These are phyloP conservation scores for Fusarium nanum DNA, from an alignment of 2,329 filamentous ascomycete genomes.

Conservation along the genomic window DNA sequence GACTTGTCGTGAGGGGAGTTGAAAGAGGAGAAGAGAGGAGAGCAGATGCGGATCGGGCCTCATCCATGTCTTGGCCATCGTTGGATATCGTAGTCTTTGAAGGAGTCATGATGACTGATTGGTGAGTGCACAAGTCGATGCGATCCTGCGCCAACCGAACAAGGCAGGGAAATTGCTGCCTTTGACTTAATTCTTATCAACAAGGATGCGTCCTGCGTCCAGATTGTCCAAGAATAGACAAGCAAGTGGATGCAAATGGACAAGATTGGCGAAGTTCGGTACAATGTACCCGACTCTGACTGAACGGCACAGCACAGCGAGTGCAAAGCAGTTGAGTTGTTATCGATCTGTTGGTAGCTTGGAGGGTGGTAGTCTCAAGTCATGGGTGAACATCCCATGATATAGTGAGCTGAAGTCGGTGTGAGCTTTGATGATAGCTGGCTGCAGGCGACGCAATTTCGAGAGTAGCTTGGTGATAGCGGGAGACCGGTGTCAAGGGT, in stretches of 20 bases:
- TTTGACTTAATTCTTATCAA: constrained; percentile 36
- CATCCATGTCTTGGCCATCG: constrained; percentile 36
- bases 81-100: constrained; percentile 17
- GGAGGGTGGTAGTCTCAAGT: constrained; percentile 37
- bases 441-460: constrained; percentile 40
- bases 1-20: constrained; percentile 44
- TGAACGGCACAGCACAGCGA: constrained; percentile 11
- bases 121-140: constrained; percentile 21
- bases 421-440: constrained; percentile 32
- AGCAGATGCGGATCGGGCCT: constrained; percentile 26
- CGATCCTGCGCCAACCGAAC: constrained; percentile 27
- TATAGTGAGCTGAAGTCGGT: constrained; percentile 42
- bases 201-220: constrained; percentile 21
- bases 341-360: constrained; percentile 25
- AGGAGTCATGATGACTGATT: constrained; percentile 36
- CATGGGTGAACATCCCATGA: constrained; percentile 45
- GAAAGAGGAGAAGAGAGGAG: constrained; percentile 45
- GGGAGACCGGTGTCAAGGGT: constrained; percentile 39
- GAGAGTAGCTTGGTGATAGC: constrained; percentile 43
- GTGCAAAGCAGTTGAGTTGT: constrained; percentile 11
- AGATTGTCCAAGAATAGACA: constrained; percentile 17
- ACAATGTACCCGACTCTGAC: constrained; percentile 10
- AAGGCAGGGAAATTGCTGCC: constrained; percentile 32
- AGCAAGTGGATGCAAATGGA: constrained; percentile 28
- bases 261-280: constrained; percentile 17